These are phyloP conservation scores for Physaria fendleri DNA, from an alignment of 345 rosid species.

Conservation along the genomic window DNA sequence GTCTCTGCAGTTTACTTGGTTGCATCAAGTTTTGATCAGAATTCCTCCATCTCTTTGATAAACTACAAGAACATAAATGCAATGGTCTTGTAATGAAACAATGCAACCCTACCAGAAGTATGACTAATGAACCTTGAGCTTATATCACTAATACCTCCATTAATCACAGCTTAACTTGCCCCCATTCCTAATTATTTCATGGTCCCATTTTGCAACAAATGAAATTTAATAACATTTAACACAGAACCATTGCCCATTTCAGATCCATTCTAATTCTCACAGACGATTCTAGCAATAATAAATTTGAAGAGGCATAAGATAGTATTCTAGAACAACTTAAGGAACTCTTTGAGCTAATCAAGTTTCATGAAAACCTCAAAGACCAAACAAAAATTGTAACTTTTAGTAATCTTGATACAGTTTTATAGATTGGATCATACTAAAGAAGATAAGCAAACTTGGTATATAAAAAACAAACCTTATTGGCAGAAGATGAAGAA, in stretches of 20 bases:
- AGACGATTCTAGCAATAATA: no score
- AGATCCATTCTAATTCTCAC: no score
- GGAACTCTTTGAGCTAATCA: neutral
- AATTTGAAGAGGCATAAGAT: neutral
- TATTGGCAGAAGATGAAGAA: constrained; percentile 60
- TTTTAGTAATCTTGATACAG: no score
- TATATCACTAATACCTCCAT: neutral
- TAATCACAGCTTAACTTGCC: neutral
- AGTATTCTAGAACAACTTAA: neutral
- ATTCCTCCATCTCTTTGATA: constrained; percentile 53
- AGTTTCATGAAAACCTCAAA: neutral
- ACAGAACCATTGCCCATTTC: neutral
- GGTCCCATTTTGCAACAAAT: no score
- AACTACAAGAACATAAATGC: constrained; percentile 30
- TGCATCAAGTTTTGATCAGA: constrained; percentile 49
- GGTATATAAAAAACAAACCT: constrained; percentile 40
- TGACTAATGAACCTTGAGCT: neutral
- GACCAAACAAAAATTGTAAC: neutral
- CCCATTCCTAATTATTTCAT: neutral
- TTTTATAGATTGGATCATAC: neutral
- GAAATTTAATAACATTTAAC: no score
- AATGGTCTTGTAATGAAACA: neutral
- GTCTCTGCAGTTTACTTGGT: constrained; percentile 59
- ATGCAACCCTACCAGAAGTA: neutral
- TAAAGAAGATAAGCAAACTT: neutral